These are phyloP conservation scores for Cadophora sp. DNA, from an alignment of 2,329 filamentous ascomycete genomes.

Conservation along the genomic window DNA sequence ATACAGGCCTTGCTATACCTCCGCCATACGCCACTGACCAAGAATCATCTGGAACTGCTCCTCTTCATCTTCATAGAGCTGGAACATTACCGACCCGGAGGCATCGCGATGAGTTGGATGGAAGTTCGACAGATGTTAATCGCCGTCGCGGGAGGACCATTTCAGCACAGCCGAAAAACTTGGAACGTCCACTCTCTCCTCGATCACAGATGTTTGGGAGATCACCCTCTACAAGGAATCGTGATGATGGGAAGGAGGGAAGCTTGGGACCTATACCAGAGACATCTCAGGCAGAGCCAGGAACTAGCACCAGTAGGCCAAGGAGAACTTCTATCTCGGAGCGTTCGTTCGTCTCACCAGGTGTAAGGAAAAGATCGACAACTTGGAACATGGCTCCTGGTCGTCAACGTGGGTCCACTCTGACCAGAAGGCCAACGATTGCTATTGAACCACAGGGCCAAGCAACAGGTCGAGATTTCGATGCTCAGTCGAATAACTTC, in stretches of 20 bases:
- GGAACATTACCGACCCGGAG: constrained; percentile 25
- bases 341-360: constrained; percentile 25
- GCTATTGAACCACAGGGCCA: constrained; percentile 13
- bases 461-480: constrained; percentile 26
- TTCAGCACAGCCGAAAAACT: constrained; percentile 20
- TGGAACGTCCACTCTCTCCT: constrained; percentile 27
- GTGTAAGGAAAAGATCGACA: constrained; percentile 22
- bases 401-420: constrained; percentile 20
- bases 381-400: constrained; percentile 26
- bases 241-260: constrained; percentile 18
- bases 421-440: constrained; percentile 29
- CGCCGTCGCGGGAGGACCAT: constrained; percentile 31
- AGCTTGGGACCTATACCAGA: constrained; percentile 25
- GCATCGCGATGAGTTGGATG: neutral
- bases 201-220: constrained; percentile 27
- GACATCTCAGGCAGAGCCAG: constrained; percentile 10
- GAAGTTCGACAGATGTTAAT: constrained; percentile 1
- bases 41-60: neutral
- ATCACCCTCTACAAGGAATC: constrained; percentile 12
- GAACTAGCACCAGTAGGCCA: constrained; percentile 17
- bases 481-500: constrained; percentile 35
- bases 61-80: constrained; percentile 16
- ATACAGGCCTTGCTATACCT: neutral
- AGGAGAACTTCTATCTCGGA: constrained; percentile 29
- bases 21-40: constrained; percentile 11